Evolutionary conservation across 192 early-diverging fungal species (phyloP), one percentile per base, ranked within the genome.

Genomic region (Umbelopsis sp.): DNA sequence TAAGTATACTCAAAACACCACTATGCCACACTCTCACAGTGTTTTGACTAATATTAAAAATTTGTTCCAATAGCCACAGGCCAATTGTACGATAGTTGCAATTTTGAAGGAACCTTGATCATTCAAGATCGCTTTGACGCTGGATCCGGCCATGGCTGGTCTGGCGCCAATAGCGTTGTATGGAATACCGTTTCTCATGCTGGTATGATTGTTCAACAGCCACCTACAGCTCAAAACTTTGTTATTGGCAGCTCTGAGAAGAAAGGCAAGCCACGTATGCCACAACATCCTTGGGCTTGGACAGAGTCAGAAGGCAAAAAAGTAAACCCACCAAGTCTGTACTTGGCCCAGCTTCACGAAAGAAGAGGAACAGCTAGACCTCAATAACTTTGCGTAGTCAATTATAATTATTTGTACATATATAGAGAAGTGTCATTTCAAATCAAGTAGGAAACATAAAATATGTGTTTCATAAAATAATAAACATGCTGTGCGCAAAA

Each of bases 121-220:
- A 81, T 84, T 51, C 75, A 81, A 44, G 79, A 84, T 65, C 72
- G 80, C 23, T 80, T 74, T 12, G 74, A 80, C 21, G 81, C 79
- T 64, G 83, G 83, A 2, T 69, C 73, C 0, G 83, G 83, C 46
- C 83, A 84, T 30, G 83, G 83, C 5, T 81, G 75, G 61, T 69
- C 83, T 0, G 78, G 80, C 5, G 83, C 80, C 16, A 84, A 84
- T 46, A 78, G 73, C 10, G 78, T 84, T 4, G 64, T 84, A 0
- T 84, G 83, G 83, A 84, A 84, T 51, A 79, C 80, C 7, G 66
- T 78, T 3, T 74, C 80, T 16, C 72, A 79, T 55, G 67, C 70
- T 18, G 83, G 83, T 0, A 73, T 84, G 30, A 49, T 84, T 18
- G 76, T 80, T 6, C 83, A 84, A 50, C 35, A 73, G 7, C 69